Conservation (phyloP, 352 stramenopile genomes). For the Pythium rishiriense region DNA sequence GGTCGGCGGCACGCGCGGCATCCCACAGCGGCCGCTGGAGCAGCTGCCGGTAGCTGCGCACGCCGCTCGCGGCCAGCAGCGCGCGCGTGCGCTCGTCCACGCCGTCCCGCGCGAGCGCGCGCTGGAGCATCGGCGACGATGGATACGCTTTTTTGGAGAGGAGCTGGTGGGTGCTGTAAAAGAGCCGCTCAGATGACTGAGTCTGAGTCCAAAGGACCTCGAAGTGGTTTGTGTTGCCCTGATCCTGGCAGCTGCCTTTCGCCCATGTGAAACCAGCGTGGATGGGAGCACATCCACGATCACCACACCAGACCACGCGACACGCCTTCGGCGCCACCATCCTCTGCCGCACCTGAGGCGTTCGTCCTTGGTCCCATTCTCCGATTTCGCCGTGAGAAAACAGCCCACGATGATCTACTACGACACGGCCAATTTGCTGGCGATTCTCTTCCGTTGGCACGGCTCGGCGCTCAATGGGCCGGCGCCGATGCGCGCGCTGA, state of each 20-base stretch:
- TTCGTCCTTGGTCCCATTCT: no score
- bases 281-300: no score
- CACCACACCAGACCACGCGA: neutral
- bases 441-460: slow-evolving; percentile 66
- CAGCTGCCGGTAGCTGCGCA: slow-evolving; percentile 55
- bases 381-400: no score
- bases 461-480: slow-evolving; percentile 75
- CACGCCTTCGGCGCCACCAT: neutral
- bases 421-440: slow-evolving; percentile 55
- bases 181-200: slow-evolving; percentile 1
- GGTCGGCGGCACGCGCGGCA: slow-evolving; percentile 57
- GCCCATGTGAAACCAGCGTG: no score
- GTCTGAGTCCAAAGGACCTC: slow-evolving; percentile 6
- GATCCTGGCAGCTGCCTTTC: no score
- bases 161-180: no score
- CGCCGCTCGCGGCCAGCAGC: slow-evolving; percentile 50
- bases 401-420: slow-evolving; percentile 75
- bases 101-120: slow-evolving; percentile 51
- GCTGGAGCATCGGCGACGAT: slow-evolving; percentile 49
- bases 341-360: no score
- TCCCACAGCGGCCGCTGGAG: slow-evolving; percentile 59
- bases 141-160: no score
- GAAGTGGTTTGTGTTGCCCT: slow-evolving; percentile 5
- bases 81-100: slow-evolving; percentile 46
- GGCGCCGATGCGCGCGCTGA: slow-evolving; percentile 54